A percentile compares a stretch with the other conserved stretches of the same genome.
phyloP scores from a whole-genome alignment of 176 grass and related monocot genomes.

The Sorghum bicolor region Sorghum_bicolor_NCBIv3 NC_012873.2:1581501-1582000 shows the following conservation, averaged over 20 bases:
- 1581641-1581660: not conserved
- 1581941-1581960: not conserved
- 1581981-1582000: constrained; percentile 66
- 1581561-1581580: not conserved
- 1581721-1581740: not conserved
- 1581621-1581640: not conserved
- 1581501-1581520: not conserved
- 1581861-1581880: not conserved
- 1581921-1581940: not conserved
- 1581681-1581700: not conserved
- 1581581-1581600: not conserved
- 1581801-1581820: not conserved
- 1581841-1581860: not conserved
- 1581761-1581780: not conserved
- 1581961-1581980: not conserved
- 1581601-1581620: not conserved
- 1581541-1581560: not conserved
- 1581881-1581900: not conserved
- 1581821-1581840: not conserved
- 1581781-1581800: not conserved
- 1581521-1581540: not conserved
- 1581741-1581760: not conserved
- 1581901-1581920: not conserved
- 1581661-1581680: not conserved
- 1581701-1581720: not conserved